Evolutionary conservation across 805 yeast species (phyloP).

Genomic region (Metschnikowia dekortorum): DNA sequence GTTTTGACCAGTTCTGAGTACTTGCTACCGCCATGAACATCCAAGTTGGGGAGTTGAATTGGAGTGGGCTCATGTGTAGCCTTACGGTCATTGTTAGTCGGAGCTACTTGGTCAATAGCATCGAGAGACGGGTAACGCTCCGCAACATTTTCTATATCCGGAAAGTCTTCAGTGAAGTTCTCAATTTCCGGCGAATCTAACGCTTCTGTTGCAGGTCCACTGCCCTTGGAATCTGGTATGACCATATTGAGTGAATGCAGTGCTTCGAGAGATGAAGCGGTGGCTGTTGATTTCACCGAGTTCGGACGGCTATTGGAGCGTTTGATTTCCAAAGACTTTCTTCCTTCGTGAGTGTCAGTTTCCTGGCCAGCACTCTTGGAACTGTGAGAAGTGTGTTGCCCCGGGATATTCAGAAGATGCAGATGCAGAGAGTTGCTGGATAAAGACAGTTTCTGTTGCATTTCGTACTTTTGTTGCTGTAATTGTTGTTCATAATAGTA

Average conservation of each 20-base stretch:
- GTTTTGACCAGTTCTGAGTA: neutral
- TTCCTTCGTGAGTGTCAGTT: neutral
- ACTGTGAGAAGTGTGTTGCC: constrained; percentile 5
- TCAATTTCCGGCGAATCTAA: neutral
- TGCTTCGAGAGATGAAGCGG: neutral
- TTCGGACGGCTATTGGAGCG: neutral
- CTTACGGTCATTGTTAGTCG: neutral
- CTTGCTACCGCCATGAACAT: neutral
- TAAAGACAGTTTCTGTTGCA: constrained; percentile 16
- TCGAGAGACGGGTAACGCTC: constrained; percentile 51
- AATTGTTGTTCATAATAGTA: constrained; percentile 39
- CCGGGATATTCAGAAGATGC: constrained; percentile 7
- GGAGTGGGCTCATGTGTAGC: neutral
- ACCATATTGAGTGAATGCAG: neutral
- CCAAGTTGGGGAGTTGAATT: neutral
- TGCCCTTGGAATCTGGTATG: neutral
- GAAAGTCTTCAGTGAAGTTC: constrained; percentile 14
- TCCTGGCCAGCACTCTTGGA: constrained; percentile 1
- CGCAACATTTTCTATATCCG: constrained; percentile 43
- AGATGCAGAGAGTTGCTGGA: constrained; percentile 9
- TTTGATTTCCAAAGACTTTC: neutral
- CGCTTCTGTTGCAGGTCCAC: neutral
- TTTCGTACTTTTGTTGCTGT: constrained; percentile 22
- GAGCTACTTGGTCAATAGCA: constrained; percentile 16
- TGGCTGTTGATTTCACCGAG: neutral